phyloP scores from a whole-genome alignment of 345 rosid species.

The Salix koriyanagi region DNA sequence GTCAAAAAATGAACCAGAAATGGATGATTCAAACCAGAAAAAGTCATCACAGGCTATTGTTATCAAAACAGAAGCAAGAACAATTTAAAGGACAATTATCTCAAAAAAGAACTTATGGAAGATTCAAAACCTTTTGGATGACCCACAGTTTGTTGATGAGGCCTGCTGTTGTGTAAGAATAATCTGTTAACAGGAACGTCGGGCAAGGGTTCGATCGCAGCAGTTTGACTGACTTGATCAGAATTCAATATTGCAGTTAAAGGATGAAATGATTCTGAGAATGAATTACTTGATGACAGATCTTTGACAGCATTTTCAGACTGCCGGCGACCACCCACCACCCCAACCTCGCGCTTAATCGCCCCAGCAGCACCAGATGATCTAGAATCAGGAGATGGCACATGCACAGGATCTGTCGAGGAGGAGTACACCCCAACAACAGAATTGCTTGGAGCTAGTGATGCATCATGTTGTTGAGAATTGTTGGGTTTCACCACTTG shows the following conservation, averaged over 20 bases:
- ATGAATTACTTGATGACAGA: slow-evolving; percentile 40
- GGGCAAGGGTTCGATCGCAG: slow-evolving; percentile 43
- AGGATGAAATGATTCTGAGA: slow-evolving; percentile 53
- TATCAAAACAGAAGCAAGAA: background rate
- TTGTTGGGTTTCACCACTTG: slow-evolving; percentile 34
- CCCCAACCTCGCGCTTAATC: slow-evolving; percentile 89
- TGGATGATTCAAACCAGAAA: background rate
- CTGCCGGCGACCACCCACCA: slow-evolving; percentile 63
- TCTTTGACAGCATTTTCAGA: slow-evolving; percentile 49
- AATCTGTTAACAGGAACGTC: slow-evolving; percentile 43
- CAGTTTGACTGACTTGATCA: slow-evolving; percentile 44
- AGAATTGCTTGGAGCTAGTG: slow-evolving; percentile 53
- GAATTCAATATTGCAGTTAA: slow-evolving; percentile 47
- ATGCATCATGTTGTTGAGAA: slow-evolving; percentile 34
- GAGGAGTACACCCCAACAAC: slow-evolving; percentile 80
- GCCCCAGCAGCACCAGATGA: slow-evolving; percentile 72
- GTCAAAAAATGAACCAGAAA: background rate
- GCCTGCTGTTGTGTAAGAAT: slow-evolving; percentile 41
- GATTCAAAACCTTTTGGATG: slow-evolving; percentile 56
- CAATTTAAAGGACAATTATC: background rate
- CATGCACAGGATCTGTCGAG: slow-evolving; percentile 88
- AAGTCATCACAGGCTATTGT: background rate
- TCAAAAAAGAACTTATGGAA: background rate
- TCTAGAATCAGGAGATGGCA: slow-evolving; percentile 87
- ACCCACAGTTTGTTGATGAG: slow-evolving; percentile 48